These are phyloP conservation scores for Gracilaria caudata DNA, from an alignment of 23 red algal genomes.

Conservation along the genomic window DNA sequence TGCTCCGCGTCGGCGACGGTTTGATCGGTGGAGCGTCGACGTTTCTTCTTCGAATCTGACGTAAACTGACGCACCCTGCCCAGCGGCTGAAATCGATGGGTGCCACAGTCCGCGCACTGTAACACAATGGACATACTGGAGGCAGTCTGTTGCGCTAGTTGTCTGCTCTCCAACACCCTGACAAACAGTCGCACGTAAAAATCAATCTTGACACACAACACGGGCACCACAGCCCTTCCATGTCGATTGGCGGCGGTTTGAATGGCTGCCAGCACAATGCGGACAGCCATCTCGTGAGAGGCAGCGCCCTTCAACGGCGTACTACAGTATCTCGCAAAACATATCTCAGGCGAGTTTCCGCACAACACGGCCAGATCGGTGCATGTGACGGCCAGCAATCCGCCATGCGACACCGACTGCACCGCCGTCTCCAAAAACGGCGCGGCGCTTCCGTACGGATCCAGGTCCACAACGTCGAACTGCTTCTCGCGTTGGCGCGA, in stretches of 20 bases:
- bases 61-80: conserved; percentile 33
- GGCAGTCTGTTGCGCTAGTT: conserved; percentile 48
- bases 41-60: conserved; percentile 29
- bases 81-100: conserved; percentile 81
- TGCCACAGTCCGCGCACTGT: conserved; percentile 77
- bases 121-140: conserved; percentile 69
- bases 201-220: conserved; percentile 92
- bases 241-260: conserved; percentile 84
- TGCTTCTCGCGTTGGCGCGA: conserved; percentile 25
- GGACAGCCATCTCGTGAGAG: conserved; percentile 88
- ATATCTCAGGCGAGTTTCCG: conserved; percentile 82
- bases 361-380: conserved; percentile 93
- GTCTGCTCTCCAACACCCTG: conserved; percentile 64
- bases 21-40: conserved; percentile 21
- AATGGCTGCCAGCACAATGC: conserved; percentile 79
- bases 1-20: background rate
- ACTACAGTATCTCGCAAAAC: conserved; percentile 82
- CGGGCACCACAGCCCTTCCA: conserved; percentile 77
- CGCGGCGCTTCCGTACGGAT: conserved; percentile 91
- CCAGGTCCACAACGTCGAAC: conserved; percentile 91
- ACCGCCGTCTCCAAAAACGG: conserved; percentile 88
- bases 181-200: conserved; percentile 98
- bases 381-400: conserved; percentile 91
- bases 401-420: conserved; percentile 77
- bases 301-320: conserved; percentile 72